Conservation (phyloP, 2,329 filamentous ascomycete genomes). For the Aspergillus jensenii region DNA sequence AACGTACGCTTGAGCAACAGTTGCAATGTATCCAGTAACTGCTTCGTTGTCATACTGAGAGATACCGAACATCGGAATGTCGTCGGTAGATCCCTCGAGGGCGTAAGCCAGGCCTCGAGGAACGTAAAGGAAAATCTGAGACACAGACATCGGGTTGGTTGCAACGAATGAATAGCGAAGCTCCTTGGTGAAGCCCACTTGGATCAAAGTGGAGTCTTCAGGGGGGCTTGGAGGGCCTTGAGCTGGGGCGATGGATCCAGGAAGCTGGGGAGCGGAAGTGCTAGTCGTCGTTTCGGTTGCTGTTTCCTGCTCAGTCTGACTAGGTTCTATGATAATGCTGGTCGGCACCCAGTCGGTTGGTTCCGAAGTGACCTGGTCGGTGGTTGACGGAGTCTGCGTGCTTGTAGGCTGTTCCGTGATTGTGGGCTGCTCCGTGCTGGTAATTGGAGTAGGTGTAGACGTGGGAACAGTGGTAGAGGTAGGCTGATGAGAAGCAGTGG, state of each 20-base stretch:
- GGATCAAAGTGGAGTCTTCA: conserved; percentile 68
- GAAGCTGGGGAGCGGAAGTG: conserved; percentile 63
- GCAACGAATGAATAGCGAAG: conserved; percentile 86
- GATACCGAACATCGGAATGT: conserved; percentile 69
- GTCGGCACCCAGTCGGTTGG: conserved; percentile 24
- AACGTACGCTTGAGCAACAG: conserved; percentile 73
- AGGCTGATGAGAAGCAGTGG: background rate
- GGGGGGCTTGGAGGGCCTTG: conserved; percentile 58
- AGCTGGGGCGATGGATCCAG: conserved; percentile 72
- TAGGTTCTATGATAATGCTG: conserved; percentile 30
- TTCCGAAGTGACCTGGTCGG: conserved; percentile 8
- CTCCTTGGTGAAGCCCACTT: conserved; percentile 78
- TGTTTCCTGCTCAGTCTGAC: conserved; percentile 27
- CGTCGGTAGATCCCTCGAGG: conserved; percentile 46
- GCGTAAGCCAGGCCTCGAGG: conserved; percentile 69
- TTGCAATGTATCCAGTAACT: conserved; percentile 74
- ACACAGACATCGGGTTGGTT: conserved; percentile 67
- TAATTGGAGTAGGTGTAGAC: conserved; percentile 13
- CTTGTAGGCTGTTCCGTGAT: conserved; percentile 17
- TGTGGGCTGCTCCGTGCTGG: conserved; percentile 20
- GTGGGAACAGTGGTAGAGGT: conserved; percentile 14
- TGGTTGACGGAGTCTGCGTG: conserved; percentile 24
- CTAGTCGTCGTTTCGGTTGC: conserved; percentile 36
- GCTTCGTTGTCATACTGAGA: conserved; percentile 72
- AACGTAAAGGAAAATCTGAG: conserved; percentile 80